Conservation (phyloP, 257 asterid species). For the Salvia rosmarinus region DNA sequence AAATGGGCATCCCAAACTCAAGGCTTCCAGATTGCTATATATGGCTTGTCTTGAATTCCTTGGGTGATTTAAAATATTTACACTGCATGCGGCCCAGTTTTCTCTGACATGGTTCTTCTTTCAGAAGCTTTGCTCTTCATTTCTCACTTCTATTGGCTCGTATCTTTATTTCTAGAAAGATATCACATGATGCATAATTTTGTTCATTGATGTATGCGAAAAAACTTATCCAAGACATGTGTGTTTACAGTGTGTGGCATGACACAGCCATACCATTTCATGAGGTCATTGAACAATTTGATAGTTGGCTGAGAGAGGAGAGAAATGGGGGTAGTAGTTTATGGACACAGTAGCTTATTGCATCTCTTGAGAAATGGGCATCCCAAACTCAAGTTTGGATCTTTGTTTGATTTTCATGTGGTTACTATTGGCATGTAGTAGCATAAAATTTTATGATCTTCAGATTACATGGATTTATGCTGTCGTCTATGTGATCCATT, state of each 20-base stretch:
- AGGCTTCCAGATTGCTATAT: too few species aligned
- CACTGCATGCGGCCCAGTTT: background rate
- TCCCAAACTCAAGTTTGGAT: too few species aligned
- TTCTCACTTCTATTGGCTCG: background rate
- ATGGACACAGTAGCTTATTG: constrained; percentile 59
- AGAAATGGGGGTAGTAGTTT: constrained; percentile 43
- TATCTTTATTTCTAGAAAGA: background rate
- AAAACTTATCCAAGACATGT: constrained; percentile 20
- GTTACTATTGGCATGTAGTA: too few species aligned
- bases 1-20: too few species aligned
- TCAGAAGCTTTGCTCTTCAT: background rate
- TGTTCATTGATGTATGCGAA: background rate
- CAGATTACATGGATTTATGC: too few species aligned
- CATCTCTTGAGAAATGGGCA: constrained; percentile 52
- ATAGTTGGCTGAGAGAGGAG: constrained; percentile 73
- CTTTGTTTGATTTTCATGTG: too few species aligned
- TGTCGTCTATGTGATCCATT: too few species aligned
- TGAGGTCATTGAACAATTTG: constrained; percentile 83
- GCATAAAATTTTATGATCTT: too few species aligned
- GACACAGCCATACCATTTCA: constrained; percentile 80
- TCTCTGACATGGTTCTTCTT: background rate
- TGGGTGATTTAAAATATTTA: background rate
- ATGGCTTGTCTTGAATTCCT: background rate
- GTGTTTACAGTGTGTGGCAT: constrained; percentile 85
- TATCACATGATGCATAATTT: background rate